These are phyloP conservation scores for Dryas integrifolia DNA, from an alignment of 331 rosid genomes.

Conservation along the genomic window DNA sequence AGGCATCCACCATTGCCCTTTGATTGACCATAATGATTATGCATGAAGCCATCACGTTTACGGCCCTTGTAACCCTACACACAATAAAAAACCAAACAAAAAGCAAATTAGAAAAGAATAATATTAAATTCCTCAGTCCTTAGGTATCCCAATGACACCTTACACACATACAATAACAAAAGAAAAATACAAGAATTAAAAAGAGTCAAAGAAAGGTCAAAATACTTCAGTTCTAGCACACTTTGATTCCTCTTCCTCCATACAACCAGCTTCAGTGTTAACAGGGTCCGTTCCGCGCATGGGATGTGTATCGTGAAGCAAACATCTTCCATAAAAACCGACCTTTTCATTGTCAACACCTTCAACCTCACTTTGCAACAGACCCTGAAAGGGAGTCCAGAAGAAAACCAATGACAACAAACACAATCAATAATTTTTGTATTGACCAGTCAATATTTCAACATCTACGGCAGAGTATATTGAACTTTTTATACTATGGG, in stretches of 20 bases:
- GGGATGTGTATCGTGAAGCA: constrained; percentile 47
- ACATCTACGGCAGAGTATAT: background rate
- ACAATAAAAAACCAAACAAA: constrained; percentile 7
- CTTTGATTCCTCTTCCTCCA: constrained; percentile 37
- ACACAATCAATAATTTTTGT: background rate
- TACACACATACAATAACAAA: background rate
- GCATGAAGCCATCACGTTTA: constrained; percentile 49
- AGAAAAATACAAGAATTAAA: background rate
- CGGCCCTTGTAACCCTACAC: constrained; percentile 64
- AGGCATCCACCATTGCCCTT: constrained; percentile 45
- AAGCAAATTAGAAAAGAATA: background rate
- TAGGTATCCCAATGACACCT: background rate
- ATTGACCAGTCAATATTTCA: background rate
- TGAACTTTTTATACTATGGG: too few relatives aligned
- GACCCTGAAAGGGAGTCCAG: constrained; percentile 38
- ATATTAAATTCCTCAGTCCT: background rate
- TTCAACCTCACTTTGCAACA: constrained; percentile 63
- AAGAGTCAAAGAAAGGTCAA: constrained; percentile 5
- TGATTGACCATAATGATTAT: constrained; percentile 22
- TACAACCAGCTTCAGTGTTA: constrained; percentile 27
- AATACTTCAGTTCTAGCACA: constrained; percentile 65
- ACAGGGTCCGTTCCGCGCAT: constrained; percentile 27
- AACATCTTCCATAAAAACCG: constrained; percentile 64
- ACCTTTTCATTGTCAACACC: constrained; percentile 51
- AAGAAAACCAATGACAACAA: constrained; percentile 6